Percentiles rank a stretch among this genome's conserved stretches.
Conservation (phyloP, 2,329 filamentous ascomycete species). For the Penicillium sclerotiorum region DNA sequence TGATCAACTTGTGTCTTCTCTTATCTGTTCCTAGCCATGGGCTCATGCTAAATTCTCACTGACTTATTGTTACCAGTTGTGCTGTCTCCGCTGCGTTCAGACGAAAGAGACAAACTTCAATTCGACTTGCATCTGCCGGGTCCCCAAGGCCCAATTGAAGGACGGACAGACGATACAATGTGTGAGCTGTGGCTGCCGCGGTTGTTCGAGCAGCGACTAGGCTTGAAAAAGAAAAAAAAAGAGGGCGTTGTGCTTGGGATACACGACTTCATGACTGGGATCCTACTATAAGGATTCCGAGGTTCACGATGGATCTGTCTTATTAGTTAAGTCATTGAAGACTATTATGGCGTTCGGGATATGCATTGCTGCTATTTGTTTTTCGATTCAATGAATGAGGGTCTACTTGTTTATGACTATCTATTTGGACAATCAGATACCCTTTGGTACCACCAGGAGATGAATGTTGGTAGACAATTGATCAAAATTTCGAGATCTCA, state of each 20-base stretch:
- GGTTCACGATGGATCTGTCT: too few species aligned
- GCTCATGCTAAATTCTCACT: not conserved
- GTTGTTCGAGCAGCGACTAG: constrained; percentile 83
- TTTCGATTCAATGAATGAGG: not conserved
- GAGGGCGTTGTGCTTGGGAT: too few species aligned
- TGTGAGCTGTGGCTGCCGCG: constrained; percentile 90
- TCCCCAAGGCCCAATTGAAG: constrained; percentile 88
- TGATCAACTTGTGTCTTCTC: not conserved
- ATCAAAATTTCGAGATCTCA: constrained; percentile 16
- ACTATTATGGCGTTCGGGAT: constrained; percentile 11
- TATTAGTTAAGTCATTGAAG: too few species aligned
- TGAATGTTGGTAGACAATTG: constrained; percentile 13
- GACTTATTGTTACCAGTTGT: constrained; percentile 62
- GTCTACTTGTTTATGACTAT: constrained; percentile 1
- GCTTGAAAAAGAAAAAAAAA: not conserved
- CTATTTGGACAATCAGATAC: constrained; percentile 24
- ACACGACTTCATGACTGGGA: too few species aligned
- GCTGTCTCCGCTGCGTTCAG: constrained; percentile 93
- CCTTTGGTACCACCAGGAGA: constrained; percentile 11
- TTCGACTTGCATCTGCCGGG: constrained; percentile 93
- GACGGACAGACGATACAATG: constrained; percentile 90
- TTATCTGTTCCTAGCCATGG: constrained; percentile 8
- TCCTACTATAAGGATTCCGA: too few species aligned
- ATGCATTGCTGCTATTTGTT: constrained; percentile 14
- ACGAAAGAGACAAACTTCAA: constrained; percentile 99